Conservation (phyloP, 2,329 filamentous ascomycete genomes). For the Teratosphaeria nubilosa region DNA sequence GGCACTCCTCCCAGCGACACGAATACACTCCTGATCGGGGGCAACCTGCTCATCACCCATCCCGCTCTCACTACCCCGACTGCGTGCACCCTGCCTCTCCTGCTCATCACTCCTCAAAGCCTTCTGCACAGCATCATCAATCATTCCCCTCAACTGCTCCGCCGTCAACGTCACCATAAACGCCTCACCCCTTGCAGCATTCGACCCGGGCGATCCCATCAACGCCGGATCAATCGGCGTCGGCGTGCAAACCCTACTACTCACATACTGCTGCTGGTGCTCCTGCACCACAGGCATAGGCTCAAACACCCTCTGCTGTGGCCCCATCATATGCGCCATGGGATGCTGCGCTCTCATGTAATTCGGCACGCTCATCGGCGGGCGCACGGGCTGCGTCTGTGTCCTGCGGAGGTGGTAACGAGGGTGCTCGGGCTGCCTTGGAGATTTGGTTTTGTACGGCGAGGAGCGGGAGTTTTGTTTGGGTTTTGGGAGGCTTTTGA, state of each 20-base stretch:
- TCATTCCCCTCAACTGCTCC: conserved; percentile 7
- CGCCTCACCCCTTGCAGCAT: neutral
- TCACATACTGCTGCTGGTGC: conserved; percentile 4
- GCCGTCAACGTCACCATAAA: conserved; percentile 6
- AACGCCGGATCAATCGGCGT: conserved; percentile 6
- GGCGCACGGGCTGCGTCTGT: conserved; percentile 6
- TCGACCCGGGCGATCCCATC: neutral
- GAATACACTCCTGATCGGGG: neutral
- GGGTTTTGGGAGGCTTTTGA: conserved; percentile 5
- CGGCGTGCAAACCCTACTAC: conserved; percentile 13
- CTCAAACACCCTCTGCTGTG: conserved; percentile 1
- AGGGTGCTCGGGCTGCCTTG: conserved; percentile 2
- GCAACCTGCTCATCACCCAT: neutral
- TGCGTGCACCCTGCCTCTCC: neutral
- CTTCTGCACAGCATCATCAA: conserved; percentile 7
- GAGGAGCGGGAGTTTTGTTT: neutral
- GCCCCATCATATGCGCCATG: neutral
- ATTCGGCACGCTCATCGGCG: conserved; percentile 1
- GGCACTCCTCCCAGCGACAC: neutral
- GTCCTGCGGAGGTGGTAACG: conserved; percentile 7
- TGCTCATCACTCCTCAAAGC: conserved; percentile 1
- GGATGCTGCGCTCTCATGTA: neutral
- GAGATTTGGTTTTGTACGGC: conserved; percentile 3
- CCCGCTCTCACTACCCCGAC: neutral
- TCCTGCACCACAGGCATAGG: conserved; percentile 2